Evolutionary conservation across 1,139 yeast species (phyloP).

Genomic region (Saccharomyces hybrid): DNA sequence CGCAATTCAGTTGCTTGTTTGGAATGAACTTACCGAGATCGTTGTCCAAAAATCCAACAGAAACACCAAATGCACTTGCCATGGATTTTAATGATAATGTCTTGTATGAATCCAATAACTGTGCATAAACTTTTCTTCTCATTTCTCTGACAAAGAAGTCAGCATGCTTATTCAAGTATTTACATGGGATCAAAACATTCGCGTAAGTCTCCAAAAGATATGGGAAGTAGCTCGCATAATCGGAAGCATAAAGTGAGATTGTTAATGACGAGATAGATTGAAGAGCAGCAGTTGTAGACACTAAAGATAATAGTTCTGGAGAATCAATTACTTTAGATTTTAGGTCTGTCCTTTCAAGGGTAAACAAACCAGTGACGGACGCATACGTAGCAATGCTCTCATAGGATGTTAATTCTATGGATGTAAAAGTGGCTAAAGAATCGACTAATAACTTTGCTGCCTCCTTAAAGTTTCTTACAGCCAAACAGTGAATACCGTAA

Average conservation of each 20-base stretch:
- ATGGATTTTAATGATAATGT: conserved; percentile 81
- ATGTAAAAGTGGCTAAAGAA: conserved; percentile 89
- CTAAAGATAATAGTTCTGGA: conserved; percentile 81
- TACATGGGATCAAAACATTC: conserved; percentile 60
- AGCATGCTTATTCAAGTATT: conserved; percentile 72
- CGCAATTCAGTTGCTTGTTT: conserved; percentile 86
- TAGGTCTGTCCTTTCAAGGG: conserved; percentile 76
- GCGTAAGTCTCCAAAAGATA: conserved; percentile 74
- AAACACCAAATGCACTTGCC: conserved; percentile 90
- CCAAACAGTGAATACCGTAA: conserved; percentile 72
- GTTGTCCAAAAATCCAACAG: conserved; percentile 69
- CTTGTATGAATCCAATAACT: conserved; percentile 87
- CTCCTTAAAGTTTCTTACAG: conserved; percentile 77
- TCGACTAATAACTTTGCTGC: conserved; percentile 81
- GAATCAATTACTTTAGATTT: conserved; percentile 83
- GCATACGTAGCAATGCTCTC: conserved; percentile 88
- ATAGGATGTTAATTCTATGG: conserved; percentile 85
- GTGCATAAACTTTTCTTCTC: conserved; percentile 93
- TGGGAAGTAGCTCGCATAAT: conserved; percentile 74
- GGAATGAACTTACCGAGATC: conserved; percentile 90
- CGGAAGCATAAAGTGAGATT: conserved; percentile 82
- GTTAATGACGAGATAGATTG: conserved; percentile 81
- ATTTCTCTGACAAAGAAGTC: conserved; percentile 82
- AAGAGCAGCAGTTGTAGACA: conserved; percentile 61
- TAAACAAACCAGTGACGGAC: conserved; percentile 73